Base-by-base conservation (phyloP, 2,329 filamentous ascomycete genomes). In the Cordyceps militaris region DNA sequence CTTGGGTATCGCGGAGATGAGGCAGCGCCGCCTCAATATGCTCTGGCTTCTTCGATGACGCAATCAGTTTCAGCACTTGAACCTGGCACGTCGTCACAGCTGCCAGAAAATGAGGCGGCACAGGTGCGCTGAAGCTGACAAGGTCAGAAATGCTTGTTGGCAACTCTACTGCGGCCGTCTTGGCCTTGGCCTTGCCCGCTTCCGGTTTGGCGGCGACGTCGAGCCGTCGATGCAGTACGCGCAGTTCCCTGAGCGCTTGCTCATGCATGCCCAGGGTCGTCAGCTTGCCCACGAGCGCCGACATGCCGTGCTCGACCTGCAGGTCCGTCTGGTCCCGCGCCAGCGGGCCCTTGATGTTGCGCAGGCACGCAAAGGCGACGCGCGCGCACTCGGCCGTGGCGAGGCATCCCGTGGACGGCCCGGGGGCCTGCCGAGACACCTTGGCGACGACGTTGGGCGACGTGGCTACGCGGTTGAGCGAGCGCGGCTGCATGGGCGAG, bases 301-400 rank as follows among this genome's bases (percentile, higher is more conserved):
- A 81, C 78, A 89, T 88, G 56, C 88, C 89, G 59, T 78, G 84
- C 67, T 92, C 89, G 4, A 92, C 70, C 66, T 92, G 87, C 40
- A 88, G 73, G 46, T 81, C 78, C 1, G 83, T 79, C n/a, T 85
- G 73, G 10, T 79, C 72, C 10, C 83, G 72, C 9, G 79, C 76
- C 6, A 79, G 72, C 1, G 79, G 73, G 26, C 79, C 74, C 52
- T 87, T 81, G 24, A 84, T 65, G 28, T 78, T 76, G 51, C 86
- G 78, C 40, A 92, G 73, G 51, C 82, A 84, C 7, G 79, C 73
- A 65, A 92, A 89, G 1, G 86, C 87, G 28, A 82, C 70, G 10
- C 87, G 79, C 7, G 85, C 81, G 65, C 88, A 91, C 71, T 91
- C 87, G 13, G 86, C 84, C 0, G 78, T 79, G 1, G 84, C 77